phyloP scores from a whole-genome alignment of 495 filamentous ascomycete species.

The Aeminium ludgeri region DNA sequence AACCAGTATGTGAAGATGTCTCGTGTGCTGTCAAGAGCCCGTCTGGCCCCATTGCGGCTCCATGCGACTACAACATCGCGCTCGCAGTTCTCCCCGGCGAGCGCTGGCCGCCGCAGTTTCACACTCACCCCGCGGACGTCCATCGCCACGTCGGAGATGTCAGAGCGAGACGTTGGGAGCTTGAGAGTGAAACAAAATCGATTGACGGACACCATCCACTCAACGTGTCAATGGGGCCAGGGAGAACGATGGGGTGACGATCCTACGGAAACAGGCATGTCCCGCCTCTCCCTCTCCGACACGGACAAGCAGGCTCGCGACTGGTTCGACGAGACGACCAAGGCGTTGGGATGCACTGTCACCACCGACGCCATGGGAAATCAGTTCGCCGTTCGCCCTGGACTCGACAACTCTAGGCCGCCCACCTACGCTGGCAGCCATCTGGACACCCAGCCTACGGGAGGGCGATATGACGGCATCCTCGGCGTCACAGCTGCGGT shows the following conservation, averaged over 20 bases:
- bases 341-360: constrained; percentile 43
- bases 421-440: constrained; percentile 59
- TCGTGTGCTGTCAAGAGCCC: no score
- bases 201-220: constrained; percentile 44
- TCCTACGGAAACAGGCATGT: constrained; percentile 48
- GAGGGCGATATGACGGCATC: constrained; percentile 63
- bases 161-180: constrained; percentile 19
- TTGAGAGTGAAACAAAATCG: constrained; percentile 42
- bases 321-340: constrained; percentile 56
- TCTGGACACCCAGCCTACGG: constrained; percentile 62
- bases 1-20: no score
- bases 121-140: constrained; percentile 10
- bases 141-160: constrained; percentile 23
- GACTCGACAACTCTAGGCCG: constrained; percentile 34
- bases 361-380: constrained; percentile 51
- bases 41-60: no score
- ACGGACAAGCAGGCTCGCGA: constrained; percentile 54
- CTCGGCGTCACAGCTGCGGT: constrained; percentile 56
- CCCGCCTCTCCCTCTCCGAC: constrained; percentile 48
- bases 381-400: constrained; percentile 55
- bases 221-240: constrained; percentile 50
- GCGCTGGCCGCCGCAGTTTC: constrained; percentile 5
- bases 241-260: constrained; percentile 45
- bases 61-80: no score
- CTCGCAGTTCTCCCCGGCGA: no score